Evolutionary conservation across 2,329 filamentous ascomycete species (phyloP).

Genomic region (Aspergillus unguis): DNA sequence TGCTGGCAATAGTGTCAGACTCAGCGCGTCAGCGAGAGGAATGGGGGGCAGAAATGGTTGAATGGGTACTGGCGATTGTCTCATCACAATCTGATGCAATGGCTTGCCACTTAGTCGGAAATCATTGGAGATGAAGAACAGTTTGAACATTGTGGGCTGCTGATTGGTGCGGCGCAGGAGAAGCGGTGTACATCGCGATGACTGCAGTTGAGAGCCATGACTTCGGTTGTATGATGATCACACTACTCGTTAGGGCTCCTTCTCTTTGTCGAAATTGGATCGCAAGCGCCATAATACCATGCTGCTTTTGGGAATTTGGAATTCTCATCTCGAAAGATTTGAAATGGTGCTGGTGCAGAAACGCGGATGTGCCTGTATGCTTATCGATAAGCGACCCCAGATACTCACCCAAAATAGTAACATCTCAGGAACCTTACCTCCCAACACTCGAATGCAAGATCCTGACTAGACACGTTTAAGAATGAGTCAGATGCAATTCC

Average conservation of each 20-base stretch:
- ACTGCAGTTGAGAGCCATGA: background rate
- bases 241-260: background rate
- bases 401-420: too few relatives aligned
- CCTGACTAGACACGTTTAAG: too few relatives aligned
- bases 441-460: too few relatives aligned
- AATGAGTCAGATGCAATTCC: too few relatives aligned
- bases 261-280: background rate
- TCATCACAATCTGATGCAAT: constrained; percentile 17
- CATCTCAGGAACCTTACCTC: too few relatives aligned
- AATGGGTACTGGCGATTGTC: constrained; percentile 9
- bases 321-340: too few relatives aligned
- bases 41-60: background rate
- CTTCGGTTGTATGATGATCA: background rate
- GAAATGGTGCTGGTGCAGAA: too few relatives aligned
- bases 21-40: background rate
- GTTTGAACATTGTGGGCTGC: constrained; percentile 2
- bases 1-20: constrained; percentile 3
- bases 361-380: too few relatives aligned
- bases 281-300: too few relatives aligned
- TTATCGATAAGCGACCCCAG: too few relatives aligned
- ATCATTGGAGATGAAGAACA: constrained; percentile 4
- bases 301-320: too few relatives aligned
- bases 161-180: constrained; percentile 23
- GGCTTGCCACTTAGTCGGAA: constrained; percentile 10
- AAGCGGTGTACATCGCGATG: constrained; percentile 22